These are phyloP conservation scores for Saturnispora serradocipensis DNA, from an alignment of 805 yeast genomes.

Conservation along the genomic window DNA sequence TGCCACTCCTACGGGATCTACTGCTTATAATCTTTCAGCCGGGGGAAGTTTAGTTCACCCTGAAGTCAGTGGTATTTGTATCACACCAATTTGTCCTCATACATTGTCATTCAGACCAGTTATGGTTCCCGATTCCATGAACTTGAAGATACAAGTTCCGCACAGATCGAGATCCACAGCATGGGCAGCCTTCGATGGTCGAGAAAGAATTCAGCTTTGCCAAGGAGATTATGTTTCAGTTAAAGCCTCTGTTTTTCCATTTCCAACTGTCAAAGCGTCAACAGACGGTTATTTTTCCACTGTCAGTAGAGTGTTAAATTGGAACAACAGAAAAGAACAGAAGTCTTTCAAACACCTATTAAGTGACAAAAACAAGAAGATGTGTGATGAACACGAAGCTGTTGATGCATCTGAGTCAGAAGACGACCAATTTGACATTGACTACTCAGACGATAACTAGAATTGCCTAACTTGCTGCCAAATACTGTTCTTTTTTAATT, in stretches of 20 bases:
- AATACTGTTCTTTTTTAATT: background rate
- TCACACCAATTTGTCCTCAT: constrained; percentile 95
- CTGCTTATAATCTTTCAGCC: constrained; percentile 91
- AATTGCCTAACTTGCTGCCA: background rate
- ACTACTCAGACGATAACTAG: constrained; percentile 21
- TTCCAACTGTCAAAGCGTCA: constrained; percentile 80
- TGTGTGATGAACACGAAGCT: constrained; percentile 10
- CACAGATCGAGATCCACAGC: constrained; percentile 74
- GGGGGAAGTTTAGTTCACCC: constrained; percentile 96
- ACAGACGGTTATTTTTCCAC: constrained; percentile 74
- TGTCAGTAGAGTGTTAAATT: constrained; percentile 77
- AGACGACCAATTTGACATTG: constrained; percentile 25
- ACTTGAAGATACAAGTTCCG: constrained; percentile 74
- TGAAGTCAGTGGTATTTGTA: constrained; percentile 82
- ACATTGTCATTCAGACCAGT: constrained; percentile 90
- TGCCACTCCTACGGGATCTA: constrained; percentile 94
- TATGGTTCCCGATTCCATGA: constrained; percentile 88
- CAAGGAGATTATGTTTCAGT: constrained; percentile 82
- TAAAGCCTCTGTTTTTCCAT: constrained; percentile 81
- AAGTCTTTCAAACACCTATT: constrained; percentile 63
- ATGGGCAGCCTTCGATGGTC: constrained; percentile 96
- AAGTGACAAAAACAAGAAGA: constrained; percentile 44
- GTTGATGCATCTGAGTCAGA: constrained; percentile 8
- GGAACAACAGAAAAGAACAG: constrained; percentile 89
- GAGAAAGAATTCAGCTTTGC: constrained; percentile 68